Evolutionary conservation across 371 early-diverging fungal genomes (phyloP), one percentile per base, ranked within the genome.

Genomic region (Mortierella sp.): DNA sequence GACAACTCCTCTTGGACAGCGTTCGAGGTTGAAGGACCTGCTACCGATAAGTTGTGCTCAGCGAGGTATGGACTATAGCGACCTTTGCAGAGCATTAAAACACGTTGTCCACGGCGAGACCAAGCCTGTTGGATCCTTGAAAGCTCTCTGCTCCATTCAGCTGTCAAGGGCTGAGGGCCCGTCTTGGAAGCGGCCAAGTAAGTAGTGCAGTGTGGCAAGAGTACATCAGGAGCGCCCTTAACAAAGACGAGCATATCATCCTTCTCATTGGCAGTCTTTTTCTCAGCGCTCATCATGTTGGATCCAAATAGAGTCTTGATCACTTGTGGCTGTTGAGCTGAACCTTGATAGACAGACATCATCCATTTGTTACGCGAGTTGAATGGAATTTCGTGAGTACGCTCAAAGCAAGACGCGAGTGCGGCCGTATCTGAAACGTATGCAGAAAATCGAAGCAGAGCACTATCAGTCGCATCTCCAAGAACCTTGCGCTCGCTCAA

Each of bases 391-490:
- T 87, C 85, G 53, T 81, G 80, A 1, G 90, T 84, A 6, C 85
- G 86, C 55, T 90, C 83, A 28, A 85, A 81, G 73, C 76, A 81
- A 33, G 66, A 0, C 9, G 63, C n/a, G 10, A 80, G 63, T 10
- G 52, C 8, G 3, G 71, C 52, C 10, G 72, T 65, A 22, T 80
- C 75, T 3, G 81, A 68, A 11, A 74, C 43, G 32, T 67, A 61
- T 50, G 84, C 84, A 32, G 88, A 88, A 72, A 91, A 93, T 3
- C 89, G 85, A 16, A 94, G 85, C 6, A 95, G 80, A 16, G 94
- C 95, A 65, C 87, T 85, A 83, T 96, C 95, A 28, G 95, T 95
- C 38, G 94, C 88, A 81, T 95, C 94, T 57, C 95, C 94, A 63
- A 85, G 77, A 36, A 91, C 83, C 6, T 64, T 84, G 53, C 94